Base-by-base conservation (phyloP, 768 basidiomycete species). In the Termitomyces sp. region DNA sequence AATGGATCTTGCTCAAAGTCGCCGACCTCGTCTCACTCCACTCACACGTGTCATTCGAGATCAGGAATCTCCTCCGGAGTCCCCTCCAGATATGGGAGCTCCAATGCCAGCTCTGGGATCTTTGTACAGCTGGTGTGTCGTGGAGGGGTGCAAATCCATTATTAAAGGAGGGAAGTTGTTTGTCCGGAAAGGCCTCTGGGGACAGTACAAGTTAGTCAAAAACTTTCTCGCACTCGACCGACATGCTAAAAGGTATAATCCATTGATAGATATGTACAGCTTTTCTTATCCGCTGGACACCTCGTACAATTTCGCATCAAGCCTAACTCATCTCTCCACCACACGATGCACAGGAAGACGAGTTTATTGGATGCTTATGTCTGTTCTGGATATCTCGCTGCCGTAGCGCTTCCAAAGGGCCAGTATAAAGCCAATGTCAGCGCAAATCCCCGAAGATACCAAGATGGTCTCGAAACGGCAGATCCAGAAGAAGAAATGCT, bases 401-500 rank as follows among this genome's bases (percentile, higher is more conserved):
- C 86, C 20, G 80, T 83, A 63, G 77, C 81, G 16, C 77, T 91
- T 36, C 86, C 85, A 6, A 72, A 75, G 51, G 82, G 82, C n/a
- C 83, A 91, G 68, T 88, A 83, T 68, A 73, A 74, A 48, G 81
- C 86, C 5, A 79, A 84, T 64, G 73, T 71, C 16, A 72, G 75
- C 1, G 70, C 76, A 9, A 72, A 81, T 35, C 84, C 92, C 1
- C 83, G 92, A 10, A 84, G 91, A 49, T 98, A 97, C 69, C 81
- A 86, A 57, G 96, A 98, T 67, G 95, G 95, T 1, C 76, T 98
- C 12, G 91, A 96, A 72, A 85, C 87, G 12, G 83, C 92, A 62
- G 95, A 98, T 65, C 79, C 82, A 9, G 89, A 91, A 52, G 93
- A 95, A 69, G 95, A 98, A 69, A 89, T 85, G 63, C 74, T 95